Conservation (phyloP, 2,329 filamentous ascomycete species). For the Chaetomiaceae sp. region DNA sequence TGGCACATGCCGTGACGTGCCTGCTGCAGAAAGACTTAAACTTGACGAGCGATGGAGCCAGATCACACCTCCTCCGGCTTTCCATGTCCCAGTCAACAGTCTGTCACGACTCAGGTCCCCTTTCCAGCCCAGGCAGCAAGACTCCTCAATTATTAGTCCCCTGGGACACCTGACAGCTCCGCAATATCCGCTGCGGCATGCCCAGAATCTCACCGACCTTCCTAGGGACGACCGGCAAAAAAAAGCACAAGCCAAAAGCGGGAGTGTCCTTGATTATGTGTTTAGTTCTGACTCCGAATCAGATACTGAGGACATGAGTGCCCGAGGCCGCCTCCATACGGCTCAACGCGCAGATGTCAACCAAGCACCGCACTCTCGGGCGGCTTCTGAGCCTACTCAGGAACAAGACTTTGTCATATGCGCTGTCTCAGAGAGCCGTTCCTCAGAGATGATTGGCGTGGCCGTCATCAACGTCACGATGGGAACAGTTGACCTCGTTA, state of each 20-base stretch:
- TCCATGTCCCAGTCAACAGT: neutral
- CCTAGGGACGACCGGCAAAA: neutral
- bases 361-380: neutral
- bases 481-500: slow-evolving; percentile 15
- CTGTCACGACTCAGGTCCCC: neutral
- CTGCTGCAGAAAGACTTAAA: neutral
- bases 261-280: neutral
- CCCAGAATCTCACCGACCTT: neutral
- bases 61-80: too few relatives aligned
- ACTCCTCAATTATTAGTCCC: slow-evolving; percentile 13
- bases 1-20: too few relatives aligned
- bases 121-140: neutral
- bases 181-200: neutral
- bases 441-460: slow-evolving; percentile 21
- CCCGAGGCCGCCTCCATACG: too few relatives aligned
- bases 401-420: slow-evolving; percentile 21
- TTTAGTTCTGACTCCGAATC: slow-evolving; percentile 11
- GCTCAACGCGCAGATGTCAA: neutral
- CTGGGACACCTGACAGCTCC: neutral
- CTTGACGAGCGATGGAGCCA: too few relatives aligned
- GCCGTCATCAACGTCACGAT: slow-evolving; percentile 20
- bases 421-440: slow-evolving; percentile 24
- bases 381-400: neutral
- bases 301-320: neutral
- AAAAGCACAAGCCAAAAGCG: neutral